phyloP scores from a whole-genome alignment of 495 filamentous ascomycete species.

The Aspergillus leporis region DNA sequence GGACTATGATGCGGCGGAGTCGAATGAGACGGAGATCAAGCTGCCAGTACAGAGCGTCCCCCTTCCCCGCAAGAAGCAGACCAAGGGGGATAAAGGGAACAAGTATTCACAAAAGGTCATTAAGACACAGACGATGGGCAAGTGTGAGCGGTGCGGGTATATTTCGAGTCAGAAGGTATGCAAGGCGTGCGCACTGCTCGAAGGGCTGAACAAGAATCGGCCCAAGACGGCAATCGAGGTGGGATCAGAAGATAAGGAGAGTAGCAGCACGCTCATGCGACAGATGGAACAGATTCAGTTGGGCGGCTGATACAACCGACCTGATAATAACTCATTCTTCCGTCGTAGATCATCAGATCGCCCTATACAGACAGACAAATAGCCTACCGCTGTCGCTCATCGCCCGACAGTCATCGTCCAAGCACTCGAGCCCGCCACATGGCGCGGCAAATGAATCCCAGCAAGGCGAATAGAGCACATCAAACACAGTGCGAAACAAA shows the following conservation, averaged over 20 bases:
- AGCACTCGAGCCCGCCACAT: neutral
- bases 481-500: neutral
- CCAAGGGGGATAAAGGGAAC: conserved; percentile 14
- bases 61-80: conserved; percentile 19
- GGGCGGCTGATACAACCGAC: conserved; percentile 18
- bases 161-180: conserved; percentile 94
- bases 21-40: conserved; percentile 71
- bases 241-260: conserved; percentile 55
- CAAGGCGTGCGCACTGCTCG: conserved; percentile 88
- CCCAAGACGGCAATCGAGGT: conserved; percentile 73
- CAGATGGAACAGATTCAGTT: conserved; percentile 56
- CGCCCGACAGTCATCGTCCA: neutral
- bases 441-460: no score
- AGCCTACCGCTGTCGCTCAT: neutral
- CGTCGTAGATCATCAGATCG: neutral
- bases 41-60: conserved; percentile 23
- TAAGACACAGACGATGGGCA: conserved; percentile 72
- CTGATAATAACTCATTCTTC: neutral
- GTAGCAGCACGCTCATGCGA: conserved; percentile 53
- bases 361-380: neutral
- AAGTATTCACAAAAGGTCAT: conserved; percentile 36
- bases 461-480: neutral
- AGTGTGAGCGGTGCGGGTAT: conserved; percentile 87
- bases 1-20: conserved; percentile 63
- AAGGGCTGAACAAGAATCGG: conserved; percentile 88